A percentile compares a stretch with the other conserved stretches of the same genome.
These are phyloP conservation scores for Thermochaetoides thermophila DNA, from an alignment of 495 filamentous ascomycete genomes.

Conservation along the genomic window DNA sequence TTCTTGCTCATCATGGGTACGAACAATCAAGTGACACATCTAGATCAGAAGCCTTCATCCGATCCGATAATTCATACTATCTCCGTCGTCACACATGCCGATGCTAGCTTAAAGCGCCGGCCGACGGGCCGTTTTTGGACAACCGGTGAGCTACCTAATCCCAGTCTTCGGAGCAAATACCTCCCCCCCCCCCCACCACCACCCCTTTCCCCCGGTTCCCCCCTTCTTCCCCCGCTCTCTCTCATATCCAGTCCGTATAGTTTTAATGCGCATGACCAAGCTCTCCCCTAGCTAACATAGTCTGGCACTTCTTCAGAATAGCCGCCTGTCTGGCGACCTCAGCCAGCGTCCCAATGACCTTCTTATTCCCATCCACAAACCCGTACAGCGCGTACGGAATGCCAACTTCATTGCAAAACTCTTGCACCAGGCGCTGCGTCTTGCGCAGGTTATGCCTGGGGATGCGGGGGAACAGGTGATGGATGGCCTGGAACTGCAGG, in stretches of 20 bases:
- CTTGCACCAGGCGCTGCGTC: slow-evolving; percentile 68
- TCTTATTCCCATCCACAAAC: slow-evolving; percentile 82
- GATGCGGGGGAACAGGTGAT: slow-evolving; percentile 89
- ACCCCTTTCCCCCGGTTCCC: background rate
- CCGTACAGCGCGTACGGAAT: slow-evolving; percentile 92
- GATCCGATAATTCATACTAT: too few relatives aligned
- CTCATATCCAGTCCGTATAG: slow-evolving; percentile 1
- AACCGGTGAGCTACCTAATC: background rate
- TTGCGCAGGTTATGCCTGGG: slow-evolving; percentile 82
- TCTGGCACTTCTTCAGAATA: slow-evolving; percentile 78
- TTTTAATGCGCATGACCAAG: slow-evolving; percentile 18
- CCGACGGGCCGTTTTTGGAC: too few relatives aligned
- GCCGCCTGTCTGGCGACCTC: slow-evolving; percentile 80
- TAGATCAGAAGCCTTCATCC: too few relatives aligned
- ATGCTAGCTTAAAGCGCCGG: too few relatives aligned
- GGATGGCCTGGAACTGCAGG: slow-evolving; percentile 91
- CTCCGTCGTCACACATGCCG: too few relatives aligned
- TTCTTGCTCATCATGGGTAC: too few relatives aligned
- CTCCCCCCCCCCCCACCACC: background rate
- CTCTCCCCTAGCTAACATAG: slow-evolving; percentile 29
- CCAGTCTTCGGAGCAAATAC: background rate
- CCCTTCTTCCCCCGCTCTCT: background rate
- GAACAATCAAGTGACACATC: too few relatives aligned
- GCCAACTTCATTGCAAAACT: slow-evolving; percentile 80
- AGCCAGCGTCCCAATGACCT: slow-evolving; percentile 68